Percentiles rank a stretch among this genome's conserved stretches.
These are phyloP conservation scores for Pleurotus giganteus DNA, from an alignment of 768 basidiomycete species.

Conservation along the genomic window DNA sequence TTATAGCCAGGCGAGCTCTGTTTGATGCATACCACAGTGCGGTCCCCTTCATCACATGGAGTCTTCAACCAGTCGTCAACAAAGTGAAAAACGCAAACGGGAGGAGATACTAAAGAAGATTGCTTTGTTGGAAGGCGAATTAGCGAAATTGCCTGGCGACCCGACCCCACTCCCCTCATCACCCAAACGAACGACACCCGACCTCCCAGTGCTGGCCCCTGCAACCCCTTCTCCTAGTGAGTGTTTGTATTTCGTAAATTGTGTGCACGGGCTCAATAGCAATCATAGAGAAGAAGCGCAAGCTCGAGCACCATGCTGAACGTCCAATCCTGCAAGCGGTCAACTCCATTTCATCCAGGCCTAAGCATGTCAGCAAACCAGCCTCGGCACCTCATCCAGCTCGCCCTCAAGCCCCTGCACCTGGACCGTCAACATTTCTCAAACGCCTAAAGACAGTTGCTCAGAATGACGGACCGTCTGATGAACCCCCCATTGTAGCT, in stretches of 20 bases:
- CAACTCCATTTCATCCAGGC: background rate
- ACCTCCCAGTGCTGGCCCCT: slow-evolving; percentile 44
- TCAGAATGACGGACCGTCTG: slow-evolving; percentile 5
- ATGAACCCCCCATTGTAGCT: slow-evolving; percentile 2
- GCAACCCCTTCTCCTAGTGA: slow-evolving; percentile 70
- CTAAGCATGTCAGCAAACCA: background rate
- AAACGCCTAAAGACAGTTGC: slow-evolving; percentile 44
- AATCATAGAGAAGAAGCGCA: slow-evolving; percentile 39
- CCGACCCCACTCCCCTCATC: slow-evolving; percentile 12
- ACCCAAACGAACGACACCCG: slow-evolving; percentile 47
- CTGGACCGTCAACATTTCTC: slow-evolving; percentile 52
- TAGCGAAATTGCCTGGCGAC: slow-evolving; percentile 34
- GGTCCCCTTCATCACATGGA: slow-evolving; percentile 40
- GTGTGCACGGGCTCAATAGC: background rate
- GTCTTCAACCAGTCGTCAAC: slow-evolving; percentile 43
- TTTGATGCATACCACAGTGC: background rate
- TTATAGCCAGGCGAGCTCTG: background rate
- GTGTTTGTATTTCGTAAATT: slow-evolving; percentile 16
- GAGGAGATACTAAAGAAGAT: slow-evolving; percentile 56
- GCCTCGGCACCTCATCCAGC: slow-evolving; percentile 10
- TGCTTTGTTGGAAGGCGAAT: slow-evolving; percentile 51
- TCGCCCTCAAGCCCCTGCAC: slow-evolving; percentile 28
- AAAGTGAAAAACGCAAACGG: slow-evolving; percentile 39
- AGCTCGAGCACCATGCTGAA: slow-evolving; percentile 16
- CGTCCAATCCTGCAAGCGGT: slow-evolving; percentile 1